These are phyloP conservation scores for Helianthus tuberosus DNA, from an alignment of 129 eudicot species.

Conservation along the genomic window DNA sequence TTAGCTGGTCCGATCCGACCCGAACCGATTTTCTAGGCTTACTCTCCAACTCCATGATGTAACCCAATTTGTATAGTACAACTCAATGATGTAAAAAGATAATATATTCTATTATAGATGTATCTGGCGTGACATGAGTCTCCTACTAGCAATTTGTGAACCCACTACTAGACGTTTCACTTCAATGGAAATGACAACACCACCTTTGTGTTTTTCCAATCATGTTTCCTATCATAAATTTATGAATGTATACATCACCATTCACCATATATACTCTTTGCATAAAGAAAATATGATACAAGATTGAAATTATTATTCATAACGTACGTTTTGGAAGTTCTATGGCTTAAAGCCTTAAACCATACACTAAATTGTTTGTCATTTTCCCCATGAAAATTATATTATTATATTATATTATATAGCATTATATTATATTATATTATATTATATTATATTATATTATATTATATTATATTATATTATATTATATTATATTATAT, in stretches of 20 bases:
- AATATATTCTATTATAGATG: background rate
- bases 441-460: too few species aligned
- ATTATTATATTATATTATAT: too few species aligned
- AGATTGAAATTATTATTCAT: background rate
- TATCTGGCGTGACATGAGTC: slow-evolving; percentile 1
- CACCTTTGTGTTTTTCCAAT: slow-evolving; percentile 27
- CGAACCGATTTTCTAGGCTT: background rate
- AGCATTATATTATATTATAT: too few species aligned
- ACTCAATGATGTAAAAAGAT: slow-evolving; percentile 4
- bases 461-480: too few species aligned
- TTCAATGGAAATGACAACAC: slow-evolving; percentile 32
- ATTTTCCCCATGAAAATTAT: background rate
- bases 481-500: too few species aligned
- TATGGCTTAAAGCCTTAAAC: background rate
- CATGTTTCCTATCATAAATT: slow-evolving; percentile 29
- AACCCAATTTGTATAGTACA: background rate
- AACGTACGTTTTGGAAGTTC: background rate
- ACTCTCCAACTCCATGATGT: background rate
- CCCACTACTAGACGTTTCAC: slow-evolving; percentile 26
- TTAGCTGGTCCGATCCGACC: background rate
- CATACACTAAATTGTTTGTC: background rate
- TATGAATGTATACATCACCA: background rate
- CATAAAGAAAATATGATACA: background rate
- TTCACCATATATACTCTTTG: background rate
- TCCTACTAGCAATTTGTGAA: slow-evolving; percentile 9